phyloP scores from a whole-genome alignment of 176 grass and related monocot genomes.

The sorghum (Sorghum bicolor) region Sorghum_bicolor_NCBIv3 NC_012878.2:52589001-52589500 shows the following conservation, averaged over 20 bases:
- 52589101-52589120: neutral
- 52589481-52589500: conserved; percentile 12
- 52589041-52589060: neutral
- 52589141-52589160: neutral
- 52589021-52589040: neutral
- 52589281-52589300: neutral
- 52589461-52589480: conserved; percentile 10
- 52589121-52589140: neutral
- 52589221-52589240: neutral
- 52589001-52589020: neutral
- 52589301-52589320: neutral
- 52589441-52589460: neutral
- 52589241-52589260: too few species aligned
- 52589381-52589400: neutral
- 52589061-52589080: neutral
- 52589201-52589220: conserved; percentile 16
- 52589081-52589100: neutral
- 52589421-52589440: neutral
- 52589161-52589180: neutral
- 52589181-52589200: neutral
- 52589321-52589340: neutral
- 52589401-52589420: neutral
- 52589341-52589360: neutral
- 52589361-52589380: neutral
- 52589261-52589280: too few species aligned